Evolutionary conservation across 495 filamentous ascomycete genomes (phyloP).

Genomic region (Cercophora newfieldiana): DNA sequence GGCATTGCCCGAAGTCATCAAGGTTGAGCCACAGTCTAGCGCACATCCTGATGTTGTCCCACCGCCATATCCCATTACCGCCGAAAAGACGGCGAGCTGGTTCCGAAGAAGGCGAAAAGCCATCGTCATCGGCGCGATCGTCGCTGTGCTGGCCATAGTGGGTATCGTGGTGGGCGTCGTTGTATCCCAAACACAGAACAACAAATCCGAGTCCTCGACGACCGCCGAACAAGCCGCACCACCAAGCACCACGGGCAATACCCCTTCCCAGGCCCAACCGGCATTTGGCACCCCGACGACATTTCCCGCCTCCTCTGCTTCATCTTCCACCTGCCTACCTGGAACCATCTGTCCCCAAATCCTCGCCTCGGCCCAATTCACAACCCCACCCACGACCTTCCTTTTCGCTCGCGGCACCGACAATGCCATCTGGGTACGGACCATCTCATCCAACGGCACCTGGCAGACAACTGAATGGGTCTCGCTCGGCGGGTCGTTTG

Average conservation of each 20-base stretch:
- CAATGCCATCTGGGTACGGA: not conserved
- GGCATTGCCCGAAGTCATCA: not conserved
- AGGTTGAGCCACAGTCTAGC: not conserved
- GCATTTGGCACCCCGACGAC: not conserved
- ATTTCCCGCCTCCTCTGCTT: not conserved
- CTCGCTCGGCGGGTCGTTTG: not conserved
- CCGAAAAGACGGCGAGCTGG: not conserved
- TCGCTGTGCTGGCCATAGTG: not conserved
- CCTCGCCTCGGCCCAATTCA: not conserved
- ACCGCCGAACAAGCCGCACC: not conserved
- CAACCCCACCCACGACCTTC: constrained; percentile 1
- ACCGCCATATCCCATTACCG: not conserved
- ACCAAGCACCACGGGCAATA: not conserved
- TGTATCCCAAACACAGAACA: not conserved
- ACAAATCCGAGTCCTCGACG: not conserved
- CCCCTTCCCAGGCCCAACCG: not conserved
- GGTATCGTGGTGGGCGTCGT: not conserved
- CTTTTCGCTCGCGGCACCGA: constrained; percentile 1
- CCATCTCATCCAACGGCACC: not conserved
- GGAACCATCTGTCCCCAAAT: not conserved
- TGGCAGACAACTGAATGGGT: not conserved
- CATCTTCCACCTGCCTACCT: not conserved
- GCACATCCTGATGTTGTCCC: not conserved
- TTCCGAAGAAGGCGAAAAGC: too few relatives aligned
- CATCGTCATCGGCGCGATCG: not conserved